phyloP scores from a whole-genome alignment of 495 filamentous ascomycete species.

The Hypoxylon intermedium region DNA sequence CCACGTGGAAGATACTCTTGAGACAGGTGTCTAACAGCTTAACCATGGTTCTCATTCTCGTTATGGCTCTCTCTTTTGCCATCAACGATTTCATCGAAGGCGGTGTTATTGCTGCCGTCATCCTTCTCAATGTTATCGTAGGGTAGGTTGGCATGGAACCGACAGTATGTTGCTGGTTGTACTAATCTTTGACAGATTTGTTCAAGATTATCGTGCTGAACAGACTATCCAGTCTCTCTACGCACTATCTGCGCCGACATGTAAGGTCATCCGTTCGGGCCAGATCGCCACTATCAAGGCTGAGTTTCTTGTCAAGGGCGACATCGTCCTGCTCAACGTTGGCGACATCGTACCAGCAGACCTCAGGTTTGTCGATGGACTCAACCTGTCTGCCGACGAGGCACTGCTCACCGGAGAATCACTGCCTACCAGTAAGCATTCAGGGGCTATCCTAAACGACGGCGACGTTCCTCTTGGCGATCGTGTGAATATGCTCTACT shows the following conservation, averaged over 20 bases:
- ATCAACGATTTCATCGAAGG: slow-evolving; percentile 79
- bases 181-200: slow-evolving; percentile 53
- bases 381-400: slow-evolving; percentile 78
- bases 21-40: slow-evolving; percentile 64
- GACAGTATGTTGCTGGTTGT: background rate
- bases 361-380: slow-evolving; percentile 67
- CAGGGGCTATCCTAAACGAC: slow-evolving; percentile 45
- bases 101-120: slow-evolving; percentile 75
- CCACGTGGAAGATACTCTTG: slow-evolving; percentile 61
- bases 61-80: slow-evolving; percentile 77
- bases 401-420: slow-evolving; percentile 80
- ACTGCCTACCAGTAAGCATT: slow-evolving; percentile 69
- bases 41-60: slow-evolving; percentile 68
- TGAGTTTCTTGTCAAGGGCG: slow-evolving; percentile 69
- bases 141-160: slow-evolving; percentile 53
- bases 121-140: slow-evolving; percentile 73
- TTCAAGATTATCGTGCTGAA: slow-evolving; percentile 76
- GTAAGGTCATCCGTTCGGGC: slow-evolving; percentile 67
- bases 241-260: slow-evolving; percentile 70
- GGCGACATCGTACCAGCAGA: slow-evolving; percentile 78
- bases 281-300: slow-evolving; percentile 64
- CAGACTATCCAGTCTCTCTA: slow-evolving; percentile 75
- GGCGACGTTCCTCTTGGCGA: slow-evolving; percentile 69
- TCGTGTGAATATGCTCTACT: slow-evolving; percentile 73
- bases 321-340: slow-evolving; percentile 71